phyloP scores from a whole-genome alignment of 106 monocot genomes.

The Dioscorea zingiberensis region DNA sequence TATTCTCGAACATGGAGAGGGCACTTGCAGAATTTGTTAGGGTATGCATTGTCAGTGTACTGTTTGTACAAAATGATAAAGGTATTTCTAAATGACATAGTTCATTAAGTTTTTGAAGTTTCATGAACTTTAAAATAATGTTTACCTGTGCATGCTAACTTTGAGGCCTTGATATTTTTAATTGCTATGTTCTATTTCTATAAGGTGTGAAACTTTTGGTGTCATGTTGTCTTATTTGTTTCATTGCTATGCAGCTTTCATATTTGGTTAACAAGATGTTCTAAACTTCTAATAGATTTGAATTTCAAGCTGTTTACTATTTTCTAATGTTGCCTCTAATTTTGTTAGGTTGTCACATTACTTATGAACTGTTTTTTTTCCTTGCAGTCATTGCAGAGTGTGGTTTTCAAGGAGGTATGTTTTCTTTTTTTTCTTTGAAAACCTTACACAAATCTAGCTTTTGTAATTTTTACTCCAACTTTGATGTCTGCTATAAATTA shows the following conservation, averaged over 20 bases:
- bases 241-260: neutral
- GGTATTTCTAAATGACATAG: conserved; percentile 32
- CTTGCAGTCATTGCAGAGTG: conserved; percentile 94
- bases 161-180: no score
- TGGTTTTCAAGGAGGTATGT: conserved; percentile 90
- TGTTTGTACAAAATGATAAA: conserved; percentile 99
- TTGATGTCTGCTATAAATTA: no score
- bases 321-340: no score
- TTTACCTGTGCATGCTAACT: no score
- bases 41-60: conserved; percentile 92
- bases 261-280: neutral
- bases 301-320: no score
- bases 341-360: no score
- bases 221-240: neutral
- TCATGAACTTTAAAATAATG: no score
- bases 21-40: conserved; percentile 87
- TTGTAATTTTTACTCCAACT: neutral
- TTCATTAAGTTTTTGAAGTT: no score
- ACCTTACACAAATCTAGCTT: neutral
- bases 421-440: neutral
- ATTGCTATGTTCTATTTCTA: no score
- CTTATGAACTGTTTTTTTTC: conserved; percentile 10
- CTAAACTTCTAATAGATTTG: no score
- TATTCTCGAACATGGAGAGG: conserved; percentile 97
- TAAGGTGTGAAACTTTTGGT: no score